These are phyloP conservation scores for Leccinum subspadiceum DNA, from an alignment of 1,284 basidiomycete species.

Conservation along the genomic window DNA sequence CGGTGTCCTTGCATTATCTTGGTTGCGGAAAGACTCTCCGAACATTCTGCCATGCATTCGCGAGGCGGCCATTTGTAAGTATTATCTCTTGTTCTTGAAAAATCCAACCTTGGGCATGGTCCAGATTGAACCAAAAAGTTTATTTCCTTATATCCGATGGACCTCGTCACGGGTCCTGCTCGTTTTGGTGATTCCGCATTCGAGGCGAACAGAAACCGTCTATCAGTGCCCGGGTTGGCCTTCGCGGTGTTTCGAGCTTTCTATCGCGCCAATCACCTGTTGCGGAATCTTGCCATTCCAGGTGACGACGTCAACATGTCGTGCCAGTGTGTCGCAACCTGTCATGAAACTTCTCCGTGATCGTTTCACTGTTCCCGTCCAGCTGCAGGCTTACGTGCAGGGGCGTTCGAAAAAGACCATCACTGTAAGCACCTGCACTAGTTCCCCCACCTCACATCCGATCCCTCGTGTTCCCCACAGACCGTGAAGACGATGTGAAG, in stretches of 20 bases:
- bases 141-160: background rate
- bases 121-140: background rate
- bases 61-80: background rate
- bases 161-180: background rate
- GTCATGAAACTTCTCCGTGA: too few relatives aligned
- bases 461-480: background rate
- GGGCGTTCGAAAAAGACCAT: background rate
- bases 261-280: background rate
- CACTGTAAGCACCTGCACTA: background rate
- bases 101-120: background rate
- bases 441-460: background rate
- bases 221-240: background rate
- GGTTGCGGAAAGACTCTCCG: background rate
- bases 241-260: background rate
- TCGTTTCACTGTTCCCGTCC: too few relatives aligned
- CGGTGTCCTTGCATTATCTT: background rate
- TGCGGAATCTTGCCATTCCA: too few relatives aligned
- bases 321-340: too few relatives aligned
- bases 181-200: background rate
- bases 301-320: too few relatives aligned
- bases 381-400: too few relatives aligned
- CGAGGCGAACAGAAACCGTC: background rate
- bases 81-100: background rate
- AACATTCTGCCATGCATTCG: background rate
- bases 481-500: background rate